Evolutionary conservation across 805 yeast genomes (phyloP).

Genomic region (Spathaspora girioi): DNA sequence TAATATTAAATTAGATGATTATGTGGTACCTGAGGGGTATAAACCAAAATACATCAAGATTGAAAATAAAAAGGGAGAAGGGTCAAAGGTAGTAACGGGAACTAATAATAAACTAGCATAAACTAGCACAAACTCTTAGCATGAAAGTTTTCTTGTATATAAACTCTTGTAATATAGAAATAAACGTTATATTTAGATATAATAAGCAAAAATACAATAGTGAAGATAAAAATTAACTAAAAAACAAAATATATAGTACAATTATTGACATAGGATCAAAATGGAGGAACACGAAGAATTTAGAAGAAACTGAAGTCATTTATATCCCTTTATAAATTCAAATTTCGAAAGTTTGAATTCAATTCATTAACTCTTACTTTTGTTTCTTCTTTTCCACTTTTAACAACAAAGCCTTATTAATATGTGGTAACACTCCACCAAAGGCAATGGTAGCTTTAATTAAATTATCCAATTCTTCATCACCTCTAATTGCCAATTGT

Average conservation of each 20-base stretch:
- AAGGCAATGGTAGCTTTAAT: conserved; percentile 94
- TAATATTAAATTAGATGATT: conserved; percentile 44
- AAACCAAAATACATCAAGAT: conserved; percentile 14
- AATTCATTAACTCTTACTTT: conserved; percentile 6
- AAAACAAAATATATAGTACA: conserved; percentile 1
- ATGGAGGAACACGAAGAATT: background rate
- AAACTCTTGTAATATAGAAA: background rate
- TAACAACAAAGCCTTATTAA: conserved; percentile 74
- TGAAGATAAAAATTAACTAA: background rate
- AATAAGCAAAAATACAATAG: background rate
- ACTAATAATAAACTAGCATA: background rate
- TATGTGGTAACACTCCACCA: conserved; percentile 97
- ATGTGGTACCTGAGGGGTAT: conserved; percentile 36
- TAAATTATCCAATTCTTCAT: conserved; percentile 92
- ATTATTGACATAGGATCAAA: background rate
- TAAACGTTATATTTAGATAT: background rate
- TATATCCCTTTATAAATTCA: background rate
- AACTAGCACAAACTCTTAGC: background rate
- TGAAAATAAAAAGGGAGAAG: conserved; percentile 1
- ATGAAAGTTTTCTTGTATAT: background rate
- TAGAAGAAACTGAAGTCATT: background rate
- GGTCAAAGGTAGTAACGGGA: background rate
- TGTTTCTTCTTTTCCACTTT: conserved; percentile 64
- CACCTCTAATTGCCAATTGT: conserved; percentile 96
- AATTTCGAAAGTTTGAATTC: background rate